phyloP scores from a whole-genome alignment of 2,329 filamentous ascomycete genomes.

The Clarireedia homoeocarpa region DNA sequence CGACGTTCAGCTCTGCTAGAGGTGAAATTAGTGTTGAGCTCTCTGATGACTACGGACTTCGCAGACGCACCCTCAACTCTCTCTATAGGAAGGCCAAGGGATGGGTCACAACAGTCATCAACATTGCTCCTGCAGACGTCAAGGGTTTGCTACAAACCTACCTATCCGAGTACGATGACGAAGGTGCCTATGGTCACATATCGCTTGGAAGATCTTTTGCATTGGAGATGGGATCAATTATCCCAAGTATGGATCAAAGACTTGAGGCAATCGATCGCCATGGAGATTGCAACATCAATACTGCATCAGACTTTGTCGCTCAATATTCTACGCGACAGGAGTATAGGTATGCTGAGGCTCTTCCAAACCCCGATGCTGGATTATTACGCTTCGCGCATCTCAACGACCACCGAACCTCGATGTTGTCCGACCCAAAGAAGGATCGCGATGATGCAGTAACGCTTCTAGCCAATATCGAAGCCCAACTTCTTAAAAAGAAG shows the following conservation, averaged over 20 bases:
- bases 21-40: slow-evolving; percentile 78
- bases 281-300: slow-evolving; percentile 71
- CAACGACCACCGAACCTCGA: slow-evolving; percentile 37
- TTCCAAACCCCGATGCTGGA: slow-evolving; percentile 60
- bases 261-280: slow-evolving; percentile 73
- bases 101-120: slow-evolving; percentile 77
- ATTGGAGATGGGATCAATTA: slow-evolving; percentile 79
- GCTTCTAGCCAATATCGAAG: slow-evolving; percentile 65
- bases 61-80: slow-evolving; percentile 68
- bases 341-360: slow-evolving; percentile 77
- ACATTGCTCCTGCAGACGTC: slow-evolving; percentile 82
- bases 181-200: slow-evolving; percentile 83
- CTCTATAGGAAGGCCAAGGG: slow-evolving; percentile 68
- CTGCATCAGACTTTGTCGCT: slow-evolving; percentile 90
- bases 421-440: slow-evolving; percentile 39
- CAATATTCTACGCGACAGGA: slow-evolving; percentile 97
- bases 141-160: slow-evolving; percentile 96
- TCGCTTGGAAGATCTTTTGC: slow-evolving; percentile 92
- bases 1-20: slow-evolving; percentile 68
- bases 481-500: slow-evolving; percentile 60
- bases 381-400: slow-evolving; percentile 54
- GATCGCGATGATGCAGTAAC: slow-evolving; percentile 53
- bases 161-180: slow-evolving; percentile 88
- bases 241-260: slow-evolving; percentile 80
- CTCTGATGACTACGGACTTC: slow-evolving; percentile 85